A percentile compares a stretch with the other conserved stretches of the same genome.
Conservation (phyloP, 164 flowering plant species). For the Aristolochia contorta region DNA sequence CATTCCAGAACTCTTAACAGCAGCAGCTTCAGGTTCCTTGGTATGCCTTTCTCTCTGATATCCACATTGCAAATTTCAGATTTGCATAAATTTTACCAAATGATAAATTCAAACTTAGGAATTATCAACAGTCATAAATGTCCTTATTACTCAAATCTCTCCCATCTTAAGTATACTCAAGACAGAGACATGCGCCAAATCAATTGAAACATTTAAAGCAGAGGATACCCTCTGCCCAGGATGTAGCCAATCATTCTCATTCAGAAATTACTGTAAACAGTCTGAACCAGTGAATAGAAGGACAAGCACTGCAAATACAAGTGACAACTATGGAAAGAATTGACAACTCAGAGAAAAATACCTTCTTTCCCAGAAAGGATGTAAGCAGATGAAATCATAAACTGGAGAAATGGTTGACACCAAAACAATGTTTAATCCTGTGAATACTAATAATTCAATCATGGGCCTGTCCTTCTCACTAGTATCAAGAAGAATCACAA, state of each 20-base stretch:
- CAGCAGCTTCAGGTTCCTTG: neutral
- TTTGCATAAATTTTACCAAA: neutral
- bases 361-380: conserved; percentile 21
- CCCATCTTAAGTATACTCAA: neutral
- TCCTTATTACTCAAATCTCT: too few species aligned
- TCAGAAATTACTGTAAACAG: neutral
- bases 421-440: conserved; percentile 40
- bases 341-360: neutral
- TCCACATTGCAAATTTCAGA: neutral
- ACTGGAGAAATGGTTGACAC: conserved; percentile 21
- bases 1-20: neutral
- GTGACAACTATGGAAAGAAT: neutral
- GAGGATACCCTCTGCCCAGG: neutral
- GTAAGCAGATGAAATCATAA: conserved; percentile 21
- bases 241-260: neutral
- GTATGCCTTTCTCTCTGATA: neutral
- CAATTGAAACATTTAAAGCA: neutral
- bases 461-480: conserved; percentile 23
- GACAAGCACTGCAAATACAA: neutral
- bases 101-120: neutral
- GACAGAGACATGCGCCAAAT: neutral
- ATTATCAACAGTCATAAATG: too few species aligned
- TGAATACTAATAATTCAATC: conserved; percentile 42
- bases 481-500: neutral
- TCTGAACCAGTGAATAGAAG: too few species aligned